Conservation (phyloP, 176 grass and related monocot genomes). For the Oryza punctata region DNA sequence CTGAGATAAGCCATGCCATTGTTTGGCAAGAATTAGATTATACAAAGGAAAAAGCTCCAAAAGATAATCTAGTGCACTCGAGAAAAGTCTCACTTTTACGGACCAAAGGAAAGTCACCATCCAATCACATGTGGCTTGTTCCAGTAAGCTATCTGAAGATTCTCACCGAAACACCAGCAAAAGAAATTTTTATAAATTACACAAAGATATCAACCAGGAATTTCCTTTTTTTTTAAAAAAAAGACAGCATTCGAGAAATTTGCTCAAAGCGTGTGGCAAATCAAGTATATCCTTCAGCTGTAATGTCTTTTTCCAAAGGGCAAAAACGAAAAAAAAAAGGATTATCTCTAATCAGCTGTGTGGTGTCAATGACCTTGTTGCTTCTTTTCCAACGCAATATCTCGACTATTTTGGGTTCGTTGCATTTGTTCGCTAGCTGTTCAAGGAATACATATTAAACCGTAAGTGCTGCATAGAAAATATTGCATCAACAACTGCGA, state of each 20-base stretch:
- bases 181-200: neutral
- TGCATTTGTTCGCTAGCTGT: neutral
- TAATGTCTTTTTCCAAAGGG: neutral
- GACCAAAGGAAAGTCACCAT: neutral
- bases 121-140: conserved; percentile 20
- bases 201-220: neutral
- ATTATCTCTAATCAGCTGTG: neutral
- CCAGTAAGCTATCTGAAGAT: conserved; percentile 28
- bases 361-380: neutral
- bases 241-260: neutral
- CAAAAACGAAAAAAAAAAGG: neutral
- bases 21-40: conserved; percentile 8
- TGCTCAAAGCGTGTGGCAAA: neutral
- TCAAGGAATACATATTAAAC: neutral
- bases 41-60: neutral
- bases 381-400: neutral
- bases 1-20: neutral
- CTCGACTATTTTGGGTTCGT: neutral
- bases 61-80: neutral
- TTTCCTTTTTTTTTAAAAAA: neutral
- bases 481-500: neutral
- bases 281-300: neutral
- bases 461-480: neutral
- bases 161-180: neutral
- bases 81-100: conserved; percentile 2